Evolutionary conservation across 495 filamentous ascomycete species (phyloP).

Genomic region (Aspergillus funiculosus): DNA sequence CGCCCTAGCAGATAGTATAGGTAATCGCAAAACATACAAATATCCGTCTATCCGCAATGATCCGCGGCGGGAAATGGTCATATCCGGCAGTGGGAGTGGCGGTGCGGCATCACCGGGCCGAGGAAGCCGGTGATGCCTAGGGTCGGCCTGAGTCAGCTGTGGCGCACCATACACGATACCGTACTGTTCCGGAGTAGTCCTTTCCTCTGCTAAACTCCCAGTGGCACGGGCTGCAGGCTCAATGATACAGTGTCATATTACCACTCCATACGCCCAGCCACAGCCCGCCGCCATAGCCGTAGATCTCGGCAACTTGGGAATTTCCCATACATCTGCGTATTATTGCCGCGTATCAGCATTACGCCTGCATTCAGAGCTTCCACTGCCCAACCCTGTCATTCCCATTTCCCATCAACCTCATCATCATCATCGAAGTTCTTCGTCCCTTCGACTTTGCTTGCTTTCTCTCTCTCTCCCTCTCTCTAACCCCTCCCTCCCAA

Average conservation of each 20-base stretch:
- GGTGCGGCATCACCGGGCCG: constrained; percentile 20
- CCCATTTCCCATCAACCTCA: constrained; percentile 5
- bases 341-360: too few species aligned
- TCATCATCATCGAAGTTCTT: too few species aligned
- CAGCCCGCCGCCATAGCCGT: constrained; percentile 24
- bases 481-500: constrained; percentile 8
- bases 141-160: constrained; percentile 15
- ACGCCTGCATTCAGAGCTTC: too few species aligned
- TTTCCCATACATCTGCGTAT: too few species aligned
- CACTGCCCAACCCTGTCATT: constrained; percentile 7
- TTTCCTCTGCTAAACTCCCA: too few species aligned
- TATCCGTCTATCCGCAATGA: constrained; percentile 10
- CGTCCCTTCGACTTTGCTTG: background rate
- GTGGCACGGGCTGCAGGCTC: too few species aligned
- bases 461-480: constrained; percentile 11
- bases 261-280: too few species aligned
- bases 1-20: too few species aligned
- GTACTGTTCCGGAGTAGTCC: too few species aligned
- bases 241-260: too few species aligned
- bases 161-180: constrained; percentile 1
- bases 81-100: constrained; percentile 21
- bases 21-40: too few species aligned
- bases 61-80: constrained; percentile 24
- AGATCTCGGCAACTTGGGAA: constrained; percentile 18
- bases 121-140: background rate